These are phyloP conservation scores for Pezicula radicicola DNA, from an alignment of 2,329 filamentous ascomycete species.

Conservation along the genomic window DNA sequence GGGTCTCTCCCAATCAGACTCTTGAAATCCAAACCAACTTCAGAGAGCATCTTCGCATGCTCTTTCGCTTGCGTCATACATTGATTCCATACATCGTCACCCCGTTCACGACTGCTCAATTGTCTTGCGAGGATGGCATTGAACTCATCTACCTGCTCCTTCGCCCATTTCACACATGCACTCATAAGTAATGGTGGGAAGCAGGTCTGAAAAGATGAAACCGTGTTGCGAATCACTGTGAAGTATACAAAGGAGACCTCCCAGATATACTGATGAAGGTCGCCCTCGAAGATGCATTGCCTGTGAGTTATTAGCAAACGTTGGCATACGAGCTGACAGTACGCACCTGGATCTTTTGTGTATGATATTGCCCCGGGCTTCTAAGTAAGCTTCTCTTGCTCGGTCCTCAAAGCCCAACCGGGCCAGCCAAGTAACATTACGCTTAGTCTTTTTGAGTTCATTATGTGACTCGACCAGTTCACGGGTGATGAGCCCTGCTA, in stretches of 20 bases:
- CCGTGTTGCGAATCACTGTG: slow-evolving; percentile 88
- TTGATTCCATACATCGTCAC: slow-evolving; percentile 73
- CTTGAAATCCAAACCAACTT: slow-evolving; percentile 87
- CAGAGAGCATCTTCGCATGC: slow-evolving; percentile 75
- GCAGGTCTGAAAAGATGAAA: slow-evolving; percentile 81
- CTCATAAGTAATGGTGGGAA: slow-evolving; percentile 88
- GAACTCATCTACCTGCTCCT: slow-evolving; percentile 88
- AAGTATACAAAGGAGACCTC: slow-evolving; percentile 96
- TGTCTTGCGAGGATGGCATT: slow-evolving; percentile 80
- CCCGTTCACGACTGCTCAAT: slow-evolving; percentile 78
- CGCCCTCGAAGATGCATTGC: slow-evolving; percentile 92
- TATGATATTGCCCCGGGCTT: slow-evolving; percentile 74
- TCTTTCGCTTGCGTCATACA: slow-evolving; percentile 80
- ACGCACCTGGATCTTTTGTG: slow-evolving; percentile 76
- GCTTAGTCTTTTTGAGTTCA: slow-evolving; percentile 72
- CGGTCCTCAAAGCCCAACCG: slow-evolving; percentile 87
- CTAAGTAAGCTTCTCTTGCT: slow-evolving; percentile 82
- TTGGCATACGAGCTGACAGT: slow-evolving; percentile 1
- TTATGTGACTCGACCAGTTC: slow-evolving; percentile 76
- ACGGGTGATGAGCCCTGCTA: slow-evolving; percentile 74
- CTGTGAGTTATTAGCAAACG: slow-evolving; percentile 41
- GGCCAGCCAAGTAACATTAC: slow-evolving; percentile 80
- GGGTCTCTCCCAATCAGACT: slow-evolving; percentile 69
- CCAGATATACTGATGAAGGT: slow-evolving; percentile 90
- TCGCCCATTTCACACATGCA: slow-evolving; percentile 97